Percentiles rank a stretch among this genome's conserved stretches.
These are phyloP conservation scores for Phanerochaete sordida DNA, from an alignment of 768 basidiomycete species.

Conservation along the genomic window DNA sequence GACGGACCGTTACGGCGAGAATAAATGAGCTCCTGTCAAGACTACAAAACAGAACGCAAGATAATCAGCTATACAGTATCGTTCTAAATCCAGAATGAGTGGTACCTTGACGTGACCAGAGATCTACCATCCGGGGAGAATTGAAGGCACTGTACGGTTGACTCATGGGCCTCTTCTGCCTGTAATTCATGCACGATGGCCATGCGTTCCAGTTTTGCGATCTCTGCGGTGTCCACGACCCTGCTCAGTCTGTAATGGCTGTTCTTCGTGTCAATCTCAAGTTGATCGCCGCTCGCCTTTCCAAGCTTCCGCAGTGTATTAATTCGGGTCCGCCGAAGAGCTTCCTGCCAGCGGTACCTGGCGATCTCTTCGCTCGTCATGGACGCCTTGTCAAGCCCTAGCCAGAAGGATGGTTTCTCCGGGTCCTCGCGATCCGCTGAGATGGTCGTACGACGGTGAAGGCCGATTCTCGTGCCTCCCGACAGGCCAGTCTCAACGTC, in stretches of 20 bases:
- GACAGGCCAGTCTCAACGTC: not conserved
- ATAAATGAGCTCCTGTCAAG: constrained; percentile 5
- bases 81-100: no score
- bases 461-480: not conserved
- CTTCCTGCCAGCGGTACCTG: constrained; percentile 5
- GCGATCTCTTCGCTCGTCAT: not conserved
- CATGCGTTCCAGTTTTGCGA: constrained; percentile 4
- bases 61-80: not conserved
- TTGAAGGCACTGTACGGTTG: constrained; percentile 1
- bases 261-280: not conserved
- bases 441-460: not conserved
- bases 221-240: not conserved
- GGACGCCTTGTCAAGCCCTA: not conserved
- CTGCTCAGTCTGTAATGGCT: not conserved
- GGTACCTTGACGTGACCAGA: constrained; percentile 10
- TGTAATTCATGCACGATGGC: not conserved
- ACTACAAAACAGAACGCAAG: no score
- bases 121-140: constrained; percentile 9
- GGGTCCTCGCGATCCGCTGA: no score
- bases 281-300: not conserved
- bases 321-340: not conserved
- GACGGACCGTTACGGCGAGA: not conserved
- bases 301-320: not conserved
- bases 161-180: not conserved
- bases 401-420: not conserved